These are phyloP conservation scores for Boletus fagicola DNA, from an alignment of 768 basidiomycete genomes.

Conservation along the genomic window DNA sequence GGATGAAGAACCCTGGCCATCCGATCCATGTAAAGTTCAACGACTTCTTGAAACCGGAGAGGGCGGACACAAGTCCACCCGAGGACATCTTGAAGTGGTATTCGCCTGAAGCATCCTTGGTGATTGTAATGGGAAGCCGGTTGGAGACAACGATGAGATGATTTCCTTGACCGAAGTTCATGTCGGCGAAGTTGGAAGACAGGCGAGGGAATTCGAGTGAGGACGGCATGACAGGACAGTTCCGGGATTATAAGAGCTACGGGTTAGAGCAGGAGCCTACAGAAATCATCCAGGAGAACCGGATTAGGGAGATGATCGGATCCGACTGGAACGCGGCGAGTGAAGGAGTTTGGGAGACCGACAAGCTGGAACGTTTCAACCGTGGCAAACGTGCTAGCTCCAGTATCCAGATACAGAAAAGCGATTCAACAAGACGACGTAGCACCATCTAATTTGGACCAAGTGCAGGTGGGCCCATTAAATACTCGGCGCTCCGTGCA, in stretches of 20 bases:
- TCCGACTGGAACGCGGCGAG: slow-evolving; percentile 12
- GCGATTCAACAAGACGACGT: background rate
- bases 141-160: slow-evolving; percentile 96
- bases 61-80: slow-evolving; percentile 94
- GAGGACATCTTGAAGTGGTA: slow-evolving; percentile 99
- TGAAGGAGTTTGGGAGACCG: background rate
- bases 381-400: background rate
- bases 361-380: background rate
- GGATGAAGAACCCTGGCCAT: slow-evolving; percentile 94
- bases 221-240: slow-evolving; percentile 20
- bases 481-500: slow-evolving; percentile 4
- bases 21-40: slow-evolving; percentile 98
- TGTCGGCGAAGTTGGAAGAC: slow-evolving; percentile 33
- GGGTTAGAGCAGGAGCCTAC: slow-evolving; percentile 11
- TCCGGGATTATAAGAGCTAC: slow-evolving; percentile 30
- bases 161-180: slow-evolving; percentile 48
- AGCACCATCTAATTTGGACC: background rate
- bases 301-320: slow-evolving; percentile 37
- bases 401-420: background rate
- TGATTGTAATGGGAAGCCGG: slow-evolving; percentile 93
- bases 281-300: slow-evolving; percentile 25
- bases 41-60: slow-evolving; percentile 97
- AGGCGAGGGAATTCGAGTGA: slow-evolving; percentile 27
- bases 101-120: slow-evolving; percentile 86
- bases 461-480: no score